Conservation (phyloP, 352 stramenopile genomes). For the Phytopythium helicoides region DNA sequence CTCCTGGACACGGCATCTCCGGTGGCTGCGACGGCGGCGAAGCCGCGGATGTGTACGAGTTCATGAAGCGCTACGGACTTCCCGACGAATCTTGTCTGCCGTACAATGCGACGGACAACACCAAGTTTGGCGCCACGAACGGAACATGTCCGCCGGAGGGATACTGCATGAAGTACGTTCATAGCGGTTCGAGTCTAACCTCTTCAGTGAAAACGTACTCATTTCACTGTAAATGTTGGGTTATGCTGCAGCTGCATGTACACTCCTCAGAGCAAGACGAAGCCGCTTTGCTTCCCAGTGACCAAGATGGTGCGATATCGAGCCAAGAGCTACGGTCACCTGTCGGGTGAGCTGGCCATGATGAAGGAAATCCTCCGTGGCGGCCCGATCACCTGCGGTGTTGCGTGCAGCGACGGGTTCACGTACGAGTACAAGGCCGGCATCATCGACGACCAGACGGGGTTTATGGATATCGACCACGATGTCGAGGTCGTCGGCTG, state of each 20-base stretch:
- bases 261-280: slow-evolving; percentile 44
- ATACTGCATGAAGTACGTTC: slow-evolving; percentile 84
- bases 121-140: slow-evolving; percentile 64
- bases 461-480: slow-evolving; percentile 85
- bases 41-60: slow-evolving; percentile 75
- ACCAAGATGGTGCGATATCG: slow-evolving; percentile 80
- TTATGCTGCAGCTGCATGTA: slow-evolving; percentile 65
- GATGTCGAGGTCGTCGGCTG: slow-evolving; percentile 89
- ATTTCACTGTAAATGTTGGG: no score
- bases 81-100: slow-evolving; percentile 78
- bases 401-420: slow-evolving; percentile 89
- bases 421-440: slow-evolving; percentile 92
- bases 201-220: no score
- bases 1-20: slow-evolving; percentile 64
- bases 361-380: slow-evolving; percentile 74
- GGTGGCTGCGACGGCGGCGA: slow-evolving; percentile 68
- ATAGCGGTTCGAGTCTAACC: slow-evolving; percentile 1
- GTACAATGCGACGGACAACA: slow-evolving; percentile 83
- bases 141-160: slow-evolving; percentile 67
- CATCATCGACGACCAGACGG: slow-evolving; percentile 89
- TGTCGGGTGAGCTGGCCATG: slow-evolving; percentile 74
- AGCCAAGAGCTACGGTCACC: slow-evolving; percentile 63
- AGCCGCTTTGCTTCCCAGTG: slow-evolving; percentile 63
- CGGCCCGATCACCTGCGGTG: slow-evolving; percentile 92
- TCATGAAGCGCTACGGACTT: slow-evolving; percentile 70